phyloP scores from a whole-genome alignment of 2,329 filamentous ascomycete genomes.

The Botryotinia narcissicola region DNA sequence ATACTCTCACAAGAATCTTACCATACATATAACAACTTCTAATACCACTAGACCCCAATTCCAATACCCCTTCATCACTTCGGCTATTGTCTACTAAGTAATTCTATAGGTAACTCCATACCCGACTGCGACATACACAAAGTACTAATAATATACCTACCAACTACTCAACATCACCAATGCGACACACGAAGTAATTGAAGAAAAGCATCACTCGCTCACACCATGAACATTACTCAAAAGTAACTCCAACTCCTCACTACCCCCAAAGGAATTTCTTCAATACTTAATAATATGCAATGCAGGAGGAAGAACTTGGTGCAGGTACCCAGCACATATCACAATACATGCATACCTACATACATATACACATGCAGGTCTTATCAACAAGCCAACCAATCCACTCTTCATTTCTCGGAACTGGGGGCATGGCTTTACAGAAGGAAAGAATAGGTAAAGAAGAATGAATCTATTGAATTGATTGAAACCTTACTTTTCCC shows the following conservation, averaged over 20 bases:
- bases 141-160: not conserved
- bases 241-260: not conserved
- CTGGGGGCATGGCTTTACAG: not conserved
- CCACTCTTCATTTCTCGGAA: conserved; percentile 4
- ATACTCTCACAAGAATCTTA: not conserved
- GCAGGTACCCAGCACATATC: conserved; percentile 7
- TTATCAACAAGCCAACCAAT: conserved; percentile 8
- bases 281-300: not conserved
- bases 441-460: not conserved
- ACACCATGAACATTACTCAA: not conserved
- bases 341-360: conserved; percentile 1
- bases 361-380: conserved; percentile 6
- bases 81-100: not conserved
- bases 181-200: not conserved
- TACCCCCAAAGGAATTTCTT: not conserved
- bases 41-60: not conserved
- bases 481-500: not conserved
- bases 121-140: not conserved
- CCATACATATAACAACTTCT: not conserved
- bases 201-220: not conserved
- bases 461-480: not conserved
- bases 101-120: not conserved
- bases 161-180: not conserved
- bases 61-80: not conserved
- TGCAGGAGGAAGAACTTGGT: not conserved